These are phyloP conservation scores for Bryum argenteum DNA, from an alignment of 225 moss, liverwort and hornwort species.

Conservation along the genomic window DNA sequence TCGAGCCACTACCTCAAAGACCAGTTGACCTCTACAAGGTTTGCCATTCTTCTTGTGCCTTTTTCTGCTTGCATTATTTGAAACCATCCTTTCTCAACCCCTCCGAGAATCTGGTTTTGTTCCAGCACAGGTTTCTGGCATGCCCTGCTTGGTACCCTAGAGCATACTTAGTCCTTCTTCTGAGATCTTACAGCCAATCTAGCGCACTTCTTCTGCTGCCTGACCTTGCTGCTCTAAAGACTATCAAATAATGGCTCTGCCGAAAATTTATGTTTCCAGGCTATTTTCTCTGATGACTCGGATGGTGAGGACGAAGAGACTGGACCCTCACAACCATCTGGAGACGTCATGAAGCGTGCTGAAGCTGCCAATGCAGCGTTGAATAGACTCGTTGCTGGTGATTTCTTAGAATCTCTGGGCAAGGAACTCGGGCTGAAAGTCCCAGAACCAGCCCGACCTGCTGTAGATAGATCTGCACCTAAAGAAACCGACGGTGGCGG, in stretches of 20 bases:
- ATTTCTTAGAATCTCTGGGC: slow-evolving; percentile 88
- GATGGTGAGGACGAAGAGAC: slow-evolving; percentile 53
- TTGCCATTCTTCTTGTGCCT: background rate
- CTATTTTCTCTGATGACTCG: slow-evolving; percentile 87
- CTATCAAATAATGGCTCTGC: slow-evolving; percentile 4
- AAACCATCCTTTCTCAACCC: background rate
- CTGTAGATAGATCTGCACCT: slow-evolving; percentile 36
- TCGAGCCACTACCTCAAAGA: slow-evolving; percentile 55
- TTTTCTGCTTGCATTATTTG: slow-evolving; percentile 2
- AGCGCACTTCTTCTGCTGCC: too few relatives aligned
- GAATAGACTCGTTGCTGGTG: slow-evolving; percentile 81
- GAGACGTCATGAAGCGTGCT: slow-evolving; percentile 59
- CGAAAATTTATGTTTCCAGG: slow-evolving; percentile 49
- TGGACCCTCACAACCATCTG: slow-evolving; percentile 31
- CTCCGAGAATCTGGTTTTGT: slow-evolving; percentile 5
- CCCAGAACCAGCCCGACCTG: slow-evolving; percentile 43
- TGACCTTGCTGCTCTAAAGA: too few relatives aligned
- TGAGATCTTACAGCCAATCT: background rate
- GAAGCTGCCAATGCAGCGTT: slow-evolving; percentile 68
- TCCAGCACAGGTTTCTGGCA: slow-evolving; percentile 5
- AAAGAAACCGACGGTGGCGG: slow-evolving; percentile 39
- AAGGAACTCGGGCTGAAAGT: slow-evolving; percentile 89
- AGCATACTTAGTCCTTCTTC: slow-evolving; percentile 7
- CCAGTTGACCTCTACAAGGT: slow-evolving; percentile 96
- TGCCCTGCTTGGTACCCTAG: slow-evolving; percentile 14